Percentiles rank a stretch among this genome's conserved stretches.
These are phyloP conservation scores for Trypanosoma avium DNA, from an alignment of 208 protist genomes.

Conservation along the genomic window DNA sequence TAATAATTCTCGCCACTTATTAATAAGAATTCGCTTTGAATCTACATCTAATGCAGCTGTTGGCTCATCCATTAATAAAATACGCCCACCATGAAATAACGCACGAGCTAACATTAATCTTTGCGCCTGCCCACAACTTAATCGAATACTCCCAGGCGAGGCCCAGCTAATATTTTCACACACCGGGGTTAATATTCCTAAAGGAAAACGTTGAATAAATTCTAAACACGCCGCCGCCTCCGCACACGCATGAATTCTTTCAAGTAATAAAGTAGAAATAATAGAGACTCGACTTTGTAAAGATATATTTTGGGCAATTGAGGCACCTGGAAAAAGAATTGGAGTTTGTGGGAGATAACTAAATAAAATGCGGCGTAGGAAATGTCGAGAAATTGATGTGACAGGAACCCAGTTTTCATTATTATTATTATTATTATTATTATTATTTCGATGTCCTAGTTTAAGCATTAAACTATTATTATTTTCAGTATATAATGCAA, in stretches of 20 bases:
- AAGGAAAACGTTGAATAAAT: slow-evolving; percentile 60
- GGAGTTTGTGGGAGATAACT: slow-evolving; percentile 73
- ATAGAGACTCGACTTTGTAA: slow-evolving; percentile 56
- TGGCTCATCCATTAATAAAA: slow-evolving; percentile 81
- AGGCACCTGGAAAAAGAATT: slow-evolving; percentile 61
- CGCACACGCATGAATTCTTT: slow-evolving; percentile 35
- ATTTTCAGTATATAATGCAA: slow-evolving; percentile 57
- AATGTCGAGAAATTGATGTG: slow-evolving; percentile 30
- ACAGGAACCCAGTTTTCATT: slow-evolving; percentile 27
- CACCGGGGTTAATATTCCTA: slow-evolving; percentile 63
- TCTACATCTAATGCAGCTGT: slow-evolving; percentile 64
- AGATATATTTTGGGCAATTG: slow-evolving; percentile 82
- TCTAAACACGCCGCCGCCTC: slow-evolving; percentile 49
- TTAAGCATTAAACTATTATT: neutral
- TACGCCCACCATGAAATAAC: slow-evolving; percentile 53
- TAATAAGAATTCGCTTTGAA: slow-evolving; percentile 45
- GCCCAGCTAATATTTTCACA: slow-evolving; percentile 23
- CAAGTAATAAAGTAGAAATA: slow-evolving; percentile 37
- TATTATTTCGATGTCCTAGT: slow-evolving; percentile 2
- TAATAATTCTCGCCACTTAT: slow-evolving; percentile 49
- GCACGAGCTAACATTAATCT: slow-evolving; percentile 79
- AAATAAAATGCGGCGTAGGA: slow-evolving; percentile 57
- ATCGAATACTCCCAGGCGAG: slow-evolving; percentile 41
- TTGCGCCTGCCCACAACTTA: slow-evolving; percentile 71
- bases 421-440: neutral